Percentiles rank a stretch among this genome's conserved stretches.
Evolutionary conservation across 73 alveolate species (phyloP).

Genomic region (Symbiodinium natans): DNA sequence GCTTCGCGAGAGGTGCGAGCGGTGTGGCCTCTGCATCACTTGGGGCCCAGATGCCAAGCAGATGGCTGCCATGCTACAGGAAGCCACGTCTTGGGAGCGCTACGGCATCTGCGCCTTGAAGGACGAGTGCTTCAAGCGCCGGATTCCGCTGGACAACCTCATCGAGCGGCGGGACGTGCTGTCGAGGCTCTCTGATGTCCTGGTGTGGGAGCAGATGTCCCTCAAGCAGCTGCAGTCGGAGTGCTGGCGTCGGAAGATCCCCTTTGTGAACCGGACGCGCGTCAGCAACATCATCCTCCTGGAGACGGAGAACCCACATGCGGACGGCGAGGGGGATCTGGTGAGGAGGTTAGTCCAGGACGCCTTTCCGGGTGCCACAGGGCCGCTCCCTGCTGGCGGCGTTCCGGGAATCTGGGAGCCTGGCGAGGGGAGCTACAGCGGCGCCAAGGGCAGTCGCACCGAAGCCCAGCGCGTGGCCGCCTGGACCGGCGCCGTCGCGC

Average conservation of each 20-base stretch:
- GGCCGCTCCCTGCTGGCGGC: neutral
- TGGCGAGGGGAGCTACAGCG: neutral
- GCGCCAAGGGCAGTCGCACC: neutral
- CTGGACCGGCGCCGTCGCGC: neutral
- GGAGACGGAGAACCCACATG: constrained; percentile 79
- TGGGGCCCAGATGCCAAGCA: constrained; percentile 24
- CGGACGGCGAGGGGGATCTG: constrained; percentile 43
- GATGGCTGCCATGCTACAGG: constrained; percentile 37
- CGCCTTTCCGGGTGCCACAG: constrained; percentile 8
- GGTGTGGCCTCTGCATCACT: constrained; percentile 39
- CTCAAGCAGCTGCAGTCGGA: constrained; percentile 77
- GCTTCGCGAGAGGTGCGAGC: neutral
- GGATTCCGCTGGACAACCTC: constrained; percentile 49
- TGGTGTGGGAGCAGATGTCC: constrained; percentile 87
- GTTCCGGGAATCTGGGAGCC: neutral
- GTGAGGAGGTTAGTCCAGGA: constrained; percentile 10
- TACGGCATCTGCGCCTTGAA: constrained; percentile 73
- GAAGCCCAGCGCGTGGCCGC: neutral
- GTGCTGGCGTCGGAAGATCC: constrained; percentile 90
- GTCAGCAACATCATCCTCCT: constrained; percentile 73
- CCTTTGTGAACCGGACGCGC: constrained; percentile 45
- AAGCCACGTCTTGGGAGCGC: constrained; percentile 29
- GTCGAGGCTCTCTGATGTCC: neutral
- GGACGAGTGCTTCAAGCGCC: constrained; percentile 78
- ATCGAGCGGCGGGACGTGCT: constrained; percentile 57